Percentiles rank a stretch among this genome's conserved stretches.
Evolutionary conservation across 202 grass and related monocot species (phyloP).

Genomic region (Bolboschoenoplectus hybrid): DNA sequence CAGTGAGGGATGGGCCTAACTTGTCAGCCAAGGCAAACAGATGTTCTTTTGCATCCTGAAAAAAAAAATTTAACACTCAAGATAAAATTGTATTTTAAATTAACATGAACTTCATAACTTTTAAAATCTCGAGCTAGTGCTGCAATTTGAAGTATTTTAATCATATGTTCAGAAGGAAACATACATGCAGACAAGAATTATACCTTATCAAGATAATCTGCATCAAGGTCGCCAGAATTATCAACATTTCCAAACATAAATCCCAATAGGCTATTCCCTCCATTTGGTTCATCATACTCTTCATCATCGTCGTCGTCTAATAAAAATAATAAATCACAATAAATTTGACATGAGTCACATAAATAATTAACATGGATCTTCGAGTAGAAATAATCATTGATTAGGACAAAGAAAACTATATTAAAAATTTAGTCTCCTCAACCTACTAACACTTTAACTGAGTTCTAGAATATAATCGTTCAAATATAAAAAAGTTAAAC

Average conservation of each 20-base stretch:
- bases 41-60: conserved; percentile 95
- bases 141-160: conserved; percentile 12
- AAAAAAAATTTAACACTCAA: conserved; percentile 42
- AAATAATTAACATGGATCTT: not conserved
- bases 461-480: conserved; percentile 1
- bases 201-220: conserved; percentile 97
- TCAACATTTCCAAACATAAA: conserved; percentile 99
- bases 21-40: conserved; percentile 94
- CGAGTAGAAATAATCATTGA: not conserved
- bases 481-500: not conserved
- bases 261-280: conserved; percentile 75
- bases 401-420: not conserved
- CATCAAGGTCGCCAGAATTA: conserved; percentile 87
- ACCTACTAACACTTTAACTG: not conserved
- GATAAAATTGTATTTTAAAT: conserved; percentile 35
- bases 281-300: conserved; percentile 77
- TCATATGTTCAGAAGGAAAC: conserved; percentile 2
- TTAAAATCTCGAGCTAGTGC: conserved; percentile 6
- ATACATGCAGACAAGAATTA: conserved; percentile 20
- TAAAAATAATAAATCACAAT: conserved; percentile 37
- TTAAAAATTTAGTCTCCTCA: not conserved
- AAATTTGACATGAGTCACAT: not conserved
- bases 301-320: conserved; percentile 80
- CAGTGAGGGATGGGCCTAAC: conserved; percentile 82
- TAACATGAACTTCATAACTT: not conserved